Base-by-base conservation (phyloP, 2,329 filamentous ascomycete genomes). In the Neurospora crassa region DNA sequence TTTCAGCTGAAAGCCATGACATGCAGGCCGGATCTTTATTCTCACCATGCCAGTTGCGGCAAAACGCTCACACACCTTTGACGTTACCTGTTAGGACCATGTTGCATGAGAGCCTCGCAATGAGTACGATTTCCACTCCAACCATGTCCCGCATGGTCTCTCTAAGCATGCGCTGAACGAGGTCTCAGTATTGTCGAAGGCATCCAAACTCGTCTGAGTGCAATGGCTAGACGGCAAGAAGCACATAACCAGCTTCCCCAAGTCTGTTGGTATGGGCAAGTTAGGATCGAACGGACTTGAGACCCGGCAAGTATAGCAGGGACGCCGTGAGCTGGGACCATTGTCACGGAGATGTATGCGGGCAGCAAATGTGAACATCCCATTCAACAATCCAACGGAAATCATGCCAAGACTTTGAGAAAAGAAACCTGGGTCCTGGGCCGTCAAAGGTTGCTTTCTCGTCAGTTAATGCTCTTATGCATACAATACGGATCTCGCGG, bases 301-400 rank as follows among this genome's bases (percentile, higher is more conserved):
- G 7, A 70, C 43, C 69, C 41, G 29, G 45, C 3, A n/a, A 43
- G 67, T n/a, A 40, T 70, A 42, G 18, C 29, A 68, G 59, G 47
- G 10, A 70, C 41, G 45, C 71, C 71, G 70, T 70, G 72, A 34
- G 40, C 29, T 68, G 70, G 67, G 40, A 37, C n/a, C 37, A 43
- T 72, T 53, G 59, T 74, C 47, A 73, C 74, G 75, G 76, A 74
- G 74, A 73, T 73, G 71, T 74, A 74, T 77, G 75, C 75, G 76
- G 74, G 72, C 42, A 67, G 68, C 72, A 73, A 68, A 72, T 74
- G 74, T 72, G 68, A 43, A 72, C 72, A 68, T 34, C 41, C 40
- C 34, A 29, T 47, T 37, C 40, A 37, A 29, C 16, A 67, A 12
- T 67, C 59, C 29, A 67, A 42, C 47, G 40, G 14, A 43, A 34